Evolutionary conservation across 2,329 filamentous ascomycete species (phyloP).

Genomic region (Pseudonectria foliicola): DNA sequence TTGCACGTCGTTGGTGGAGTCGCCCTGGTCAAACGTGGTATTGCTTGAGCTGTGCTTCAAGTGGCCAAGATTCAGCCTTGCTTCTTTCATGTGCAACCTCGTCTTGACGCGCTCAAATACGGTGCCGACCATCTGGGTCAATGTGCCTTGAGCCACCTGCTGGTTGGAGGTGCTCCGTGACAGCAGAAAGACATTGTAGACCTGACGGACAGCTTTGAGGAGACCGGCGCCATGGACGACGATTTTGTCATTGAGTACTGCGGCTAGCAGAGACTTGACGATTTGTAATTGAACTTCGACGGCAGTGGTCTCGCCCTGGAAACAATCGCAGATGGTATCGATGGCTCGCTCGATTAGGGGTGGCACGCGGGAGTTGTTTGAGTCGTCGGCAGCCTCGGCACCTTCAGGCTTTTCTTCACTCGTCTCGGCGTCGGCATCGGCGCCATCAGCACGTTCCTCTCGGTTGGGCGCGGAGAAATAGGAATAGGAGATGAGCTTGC

Average conservation of each 20-base stretch:
- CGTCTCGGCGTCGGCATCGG: conserved; percentile 7
- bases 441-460: conserved; percentile 35
- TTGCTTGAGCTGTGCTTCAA: conserved; percentile 48
- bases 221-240: conserved; percentile 95
- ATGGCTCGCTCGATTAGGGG: conserved; percentile 96
- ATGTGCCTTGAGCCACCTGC: conserved; percentile 90
- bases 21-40: conserved; percentile 42
- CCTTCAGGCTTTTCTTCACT: too few species aligned
- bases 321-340: conserved; percentile 98
- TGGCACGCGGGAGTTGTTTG: conserved; percentile 28
- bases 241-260: conserved; percentile 96
- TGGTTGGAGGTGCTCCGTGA: conserved; percentile 93
- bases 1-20: conserved; percentile 28
- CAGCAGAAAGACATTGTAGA: conserved; percentile 97
- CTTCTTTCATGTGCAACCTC: conserved; percentile 79
- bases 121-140: conserved; percentile 97
- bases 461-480: conserved; percentile 76
- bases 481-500: conserved; percentile 97
- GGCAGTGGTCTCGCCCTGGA: conserved; percentile 90
- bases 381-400: too few species aligned
- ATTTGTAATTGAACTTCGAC: conserved; percentile 95
- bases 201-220: conserved; percentile 92
- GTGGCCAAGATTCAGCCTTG: conserved; percentile 53
- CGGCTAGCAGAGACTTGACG: conserved; percentile 90
- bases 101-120: conserved; percentile 93